Evolutionary conservation across 352 stramenopile species (phyloP), one percentile per base, ranked within the genome.

Genomic region (Phytophthora sojae): DNA sequence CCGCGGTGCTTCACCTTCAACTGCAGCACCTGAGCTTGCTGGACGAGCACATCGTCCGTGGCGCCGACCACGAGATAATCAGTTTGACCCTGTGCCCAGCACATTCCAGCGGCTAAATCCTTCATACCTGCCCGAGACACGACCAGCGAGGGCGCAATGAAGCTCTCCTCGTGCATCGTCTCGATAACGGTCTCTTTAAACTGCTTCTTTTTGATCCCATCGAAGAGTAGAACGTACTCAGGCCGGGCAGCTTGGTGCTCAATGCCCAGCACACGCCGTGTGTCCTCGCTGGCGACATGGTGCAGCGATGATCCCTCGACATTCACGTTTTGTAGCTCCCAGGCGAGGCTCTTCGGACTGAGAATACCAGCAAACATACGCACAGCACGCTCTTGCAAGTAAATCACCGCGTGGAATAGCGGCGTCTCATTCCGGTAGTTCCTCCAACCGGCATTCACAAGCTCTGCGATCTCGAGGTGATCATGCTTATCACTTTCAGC

Each of bases 171-270:
- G 0, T 83, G 81, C 39, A 95, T 70, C 7, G 87, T 86, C 56
- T 95, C 88, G 39, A 91, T 79, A 1, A 95, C 29, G 3, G 82
- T 88, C 71, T 93, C 86, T 53, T 93, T 93, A 69, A 95, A 95
- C 17, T 82, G 64, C 19, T 76, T 81, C 49, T 83, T 85, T n/a
- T 55, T 66, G 32, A 82, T 21, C 21, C 83, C 79, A 39, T 90
- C 78, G 54, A 95, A 93, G n/a, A 95, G 75, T 62, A 95, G 55
- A 4, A 92, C 81, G 35, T 93, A 93, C 69, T 95, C 87, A 60
- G 79, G 78, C 25, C 60, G 61, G 6, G 64, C 70, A 35, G 55
- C 56, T 30, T 69, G 57, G 14, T 75, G 61, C 2, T 76, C 63
- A 37, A 89, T 69, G 17, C 73, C 64, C 7, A 95, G 77, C 26